These are phyloP conservation scores for Dictyostelium brefeldianum DNA, from an alignment of 78 protist genomes.

Conservation along the genomic window DNA sequence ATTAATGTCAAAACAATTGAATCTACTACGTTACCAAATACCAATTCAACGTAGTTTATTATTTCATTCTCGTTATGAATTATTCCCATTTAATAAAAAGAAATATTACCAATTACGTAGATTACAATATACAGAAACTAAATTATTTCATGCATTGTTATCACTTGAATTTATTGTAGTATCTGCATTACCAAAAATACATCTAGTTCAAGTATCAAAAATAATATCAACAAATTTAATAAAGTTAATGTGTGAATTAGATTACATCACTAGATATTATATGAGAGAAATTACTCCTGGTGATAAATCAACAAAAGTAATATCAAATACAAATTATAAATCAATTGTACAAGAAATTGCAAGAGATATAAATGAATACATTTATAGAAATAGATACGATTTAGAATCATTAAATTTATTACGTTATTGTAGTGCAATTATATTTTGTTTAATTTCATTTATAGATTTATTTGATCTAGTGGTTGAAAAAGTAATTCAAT, in stretches of 20 bases:
- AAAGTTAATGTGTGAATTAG: conserved; percentile 21
- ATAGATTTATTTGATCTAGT: conserved; percentile 4
- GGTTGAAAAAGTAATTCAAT: neutral
- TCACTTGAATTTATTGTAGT: conserved; percentile 14
- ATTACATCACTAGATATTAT: neutral
- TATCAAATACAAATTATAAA: neutral
- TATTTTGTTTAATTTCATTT: conserved; percentile 24
- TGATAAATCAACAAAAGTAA: neutral
- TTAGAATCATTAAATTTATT: neutral
- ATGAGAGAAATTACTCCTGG: neutral
- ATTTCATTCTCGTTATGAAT: conserved; percentile 19
- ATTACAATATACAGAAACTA: neutral
- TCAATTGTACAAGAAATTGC: neutral
- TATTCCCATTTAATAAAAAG: conserved; percentile 8
- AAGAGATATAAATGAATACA: neutral
- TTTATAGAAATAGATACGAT: neutral
- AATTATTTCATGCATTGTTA: neutral
- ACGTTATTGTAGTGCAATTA: conserved; percentile 14
- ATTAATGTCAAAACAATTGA: neutral
- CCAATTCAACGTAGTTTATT: conserved; percentile 5
- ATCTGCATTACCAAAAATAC: conserved; percentile 6
- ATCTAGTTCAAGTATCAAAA: neutral
- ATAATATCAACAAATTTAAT: conserved; percentile 4
- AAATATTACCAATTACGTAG: neutral
- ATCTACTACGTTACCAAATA: neutral